Conservation (phyloP, 2,329 filamentous ascomycete species). For the Talaromyces pinophilus region DNA sequence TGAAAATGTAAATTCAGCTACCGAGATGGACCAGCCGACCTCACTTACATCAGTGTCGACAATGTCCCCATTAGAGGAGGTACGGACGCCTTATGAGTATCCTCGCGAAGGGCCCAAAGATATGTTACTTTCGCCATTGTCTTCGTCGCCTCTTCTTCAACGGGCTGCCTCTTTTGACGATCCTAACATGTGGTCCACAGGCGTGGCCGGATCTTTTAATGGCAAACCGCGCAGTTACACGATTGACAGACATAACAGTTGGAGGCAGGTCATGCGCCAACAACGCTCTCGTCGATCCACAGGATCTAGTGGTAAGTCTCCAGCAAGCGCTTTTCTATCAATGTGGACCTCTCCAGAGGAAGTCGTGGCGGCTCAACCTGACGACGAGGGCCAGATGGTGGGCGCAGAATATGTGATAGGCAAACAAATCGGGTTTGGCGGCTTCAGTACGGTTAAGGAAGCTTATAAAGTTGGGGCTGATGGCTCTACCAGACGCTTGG, state of each 20-base stretch:
- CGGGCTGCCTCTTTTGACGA: conserved; percentile 44
- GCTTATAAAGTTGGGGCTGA: conserved; percentile 62
- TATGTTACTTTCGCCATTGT: conserved; percentile 41
- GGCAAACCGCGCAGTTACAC: conserved; percentile 40
- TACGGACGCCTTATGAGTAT: conserved; percentile 44
- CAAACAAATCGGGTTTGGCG: conserved; percentile 65
- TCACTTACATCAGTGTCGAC: conserved; percentile 50
- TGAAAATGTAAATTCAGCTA: conserved; percentile 28
- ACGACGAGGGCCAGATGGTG: conserved; percentile 68
- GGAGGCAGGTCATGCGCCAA: conserved; percentile 38
- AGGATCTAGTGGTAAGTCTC: conserved; percentile 56
- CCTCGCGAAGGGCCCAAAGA: conserved; percentile 37
- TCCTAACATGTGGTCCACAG: conserved; percentile 43
- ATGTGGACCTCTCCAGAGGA: conserved; percentile 49
- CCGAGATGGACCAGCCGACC: conserved; percentile 41
- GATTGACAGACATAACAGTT: conserved; percentile 37
- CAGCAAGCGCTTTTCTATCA: conserved; percentile 60
- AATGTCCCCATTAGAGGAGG: conserved; percentile 44
- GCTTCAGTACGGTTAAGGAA: conserved; percentile 68
- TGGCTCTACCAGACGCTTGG: conserved; percentile 54
- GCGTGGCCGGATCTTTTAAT: conserved; percentile 35
- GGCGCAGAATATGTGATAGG: conserved; percentile 68
- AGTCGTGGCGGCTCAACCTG: conserved; percentile 50
- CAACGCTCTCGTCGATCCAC: conserved; percentile 51
- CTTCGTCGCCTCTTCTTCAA: conserved; percentile 40